These are phyloP conservation scores for Aechmea fasciata DNA, from an alignment of 176 grass and related monocot genomes.

Conservation along the genomic window DNA sequence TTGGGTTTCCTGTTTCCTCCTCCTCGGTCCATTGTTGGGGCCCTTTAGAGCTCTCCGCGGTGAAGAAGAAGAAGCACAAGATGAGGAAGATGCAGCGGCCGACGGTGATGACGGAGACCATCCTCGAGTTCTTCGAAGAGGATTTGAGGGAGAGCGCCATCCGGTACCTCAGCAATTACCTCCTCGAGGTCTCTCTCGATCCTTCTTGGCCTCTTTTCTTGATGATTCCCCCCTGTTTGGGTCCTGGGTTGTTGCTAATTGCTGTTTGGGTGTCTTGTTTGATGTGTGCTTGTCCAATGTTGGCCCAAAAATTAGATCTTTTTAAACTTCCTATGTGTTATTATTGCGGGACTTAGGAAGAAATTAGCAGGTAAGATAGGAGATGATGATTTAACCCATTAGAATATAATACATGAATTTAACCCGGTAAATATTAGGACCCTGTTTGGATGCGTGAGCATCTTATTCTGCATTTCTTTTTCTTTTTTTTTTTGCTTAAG, in stretches of 20 bases:
- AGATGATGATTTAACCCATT: no score
- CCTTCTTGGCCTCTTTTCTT: not conserved
- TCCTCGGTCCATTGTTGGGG: not conserved
- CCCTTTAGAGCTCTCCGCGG: not conserved
- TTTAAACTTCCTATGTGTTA: not conserved
- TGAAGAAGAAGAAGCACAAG: slow-evolving; percentile 4
- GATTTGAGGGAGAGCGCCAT: slow-evolving; percentile 16
- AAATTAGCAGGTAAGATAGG: no score
- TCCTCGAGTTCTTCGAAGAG: slow-evolving; percentile 14
- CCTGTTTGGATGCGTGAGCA: no score
- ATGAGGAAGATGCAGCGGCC: slow-evolving; percentile 12
- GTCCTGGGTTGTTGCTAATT: not conserved
- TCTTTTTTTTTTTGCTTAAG: no score
- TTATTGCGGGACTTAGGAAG: not conserved
- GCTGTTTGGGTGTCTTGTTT: not conserved
- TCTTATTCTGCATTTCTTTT: no score
- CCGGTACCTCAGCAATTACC: slow-evolving; percentile 20
- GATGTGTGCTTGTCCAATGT: not conserved
- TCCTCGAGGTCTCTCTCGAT: slow-evolving; percentile 9
- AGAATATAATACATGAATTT: no score
- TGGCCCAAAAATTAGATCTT: not conserved
- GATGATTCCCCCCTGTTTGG: not conserved
- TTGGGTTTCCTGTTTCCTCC: not conserved
- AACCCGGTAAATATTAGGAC: no score
- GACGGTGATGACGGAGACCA: slow-evolving; percentile 13